These are phyloP conservation scores for Fraxinus quadrangulata DNA, from an alignment of 257 asterid genomes.

Conservation along the genomic window DNA sequence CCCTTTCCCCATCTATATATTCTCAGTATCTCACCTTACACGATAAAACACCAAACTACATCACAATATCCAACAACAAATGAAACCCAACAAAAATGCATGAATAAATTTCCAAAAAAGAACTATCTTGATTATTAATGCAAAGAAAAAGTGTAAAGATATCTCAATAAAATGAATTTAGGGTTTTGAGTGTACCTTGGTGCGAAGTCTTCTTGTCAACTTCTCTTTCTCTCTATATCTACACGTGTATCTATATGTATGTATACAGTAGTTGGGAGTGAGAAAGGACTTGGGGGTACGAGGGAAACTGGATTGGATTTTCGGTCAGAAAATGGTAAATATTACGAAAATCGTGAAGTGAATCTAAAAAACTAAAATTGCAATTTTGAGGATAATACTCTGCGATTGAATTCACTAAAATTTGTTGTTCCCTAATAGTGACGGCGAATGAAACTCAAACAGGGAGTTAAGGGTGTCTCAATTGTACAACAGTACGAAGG, in stretches of 20 bases:
- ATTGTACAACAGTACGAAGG: not conserved
- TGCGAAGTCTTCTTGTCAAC: slow-evolving; percentile 17
- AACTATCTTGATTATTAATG: not conserved
- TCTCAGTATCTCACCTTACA: slow-evolving; percentile 15
- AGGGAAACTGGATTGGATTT: slow-evolving; percentile 20
- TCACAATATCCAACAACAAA: slow-evolving; percentile 3
- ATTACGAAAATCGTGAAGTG: slow-evolving; percentile 30
- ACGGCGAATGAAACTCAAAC: not conserved
- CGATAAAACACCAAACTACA: slow-evolving; percentile 13
- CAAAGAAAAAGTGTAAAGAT: not conserved
- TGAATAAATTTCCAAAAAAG: not conserved
- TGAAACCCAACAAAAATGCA: not conserved
- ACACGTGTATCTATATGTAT: slow-evolving; percentile 11
- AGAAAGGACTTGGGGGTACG: not conserved
- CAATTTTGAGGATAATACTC: not conserved
- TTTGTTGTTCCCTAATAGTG: not conserved
- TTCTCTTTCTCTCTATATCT: slow-evolving; percentile 17
- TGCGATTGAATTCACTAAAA: not conserved
- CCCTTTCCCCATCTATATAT: slow-evolving; percentile 76
- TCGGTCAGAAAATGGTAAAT: slow-evolving; percentile 29
- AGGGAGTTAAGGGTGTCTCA: not conserved
- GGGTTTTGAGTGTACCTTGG: slow-evolving; percentile 32
- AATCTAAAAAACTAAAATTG: not conserved
- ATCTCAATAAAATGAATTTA: slow-evolving; percentile 18
- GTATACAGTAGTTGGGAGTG: slow-evolving; percentile 27